These are phyloP conservation scores for Ustilago vetiveriae DNA, from an alignment of 1,284 basidiomycete genomes.

Conservation along the genomic window DNA sequence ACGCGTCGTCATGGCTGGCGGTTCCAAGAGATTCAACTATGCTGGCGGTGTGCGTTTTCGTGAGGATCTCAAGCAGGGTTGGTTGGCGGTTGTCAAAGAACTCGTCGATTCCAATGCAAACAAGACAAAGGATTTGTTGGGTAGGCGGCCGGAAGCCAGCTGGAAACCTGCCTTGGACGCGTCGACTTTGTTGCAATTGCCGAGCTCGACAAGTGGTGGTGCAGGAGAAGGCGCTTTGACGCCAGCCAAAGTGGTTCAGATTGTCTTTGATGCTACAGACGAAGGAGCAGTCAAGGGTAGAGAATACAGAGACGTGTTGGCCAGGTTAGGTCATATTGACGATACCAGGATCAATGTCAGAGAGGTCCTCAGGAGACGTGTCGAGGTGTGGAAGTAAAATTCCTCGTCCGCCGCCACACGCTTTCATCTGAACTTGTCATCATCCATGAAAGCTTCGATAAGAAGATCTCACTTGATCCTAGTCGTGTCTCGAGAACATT, in stretches of 20 bases:
- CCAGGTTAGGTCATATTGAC: slow-evolving; percentile 18
- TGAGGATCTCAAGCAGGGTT: slow-evolving; percentile 50
- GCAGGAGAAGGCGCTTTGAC: background rate
- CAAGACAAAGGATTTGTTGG: slow-evolving; percentile 13
- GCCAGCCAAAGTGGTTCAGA: slow-evolving; percentile 28
- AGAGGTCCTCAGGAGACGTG: slow-evolving; percentile 25
- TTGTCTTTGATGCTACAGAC: slow-evolving; percentile 22
- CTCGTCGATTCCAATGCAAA: slow-evolving; percentile 1
- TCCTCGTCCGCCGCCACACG: too few relatives aligned
- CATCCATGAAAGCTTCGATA: too few relatives aligned
- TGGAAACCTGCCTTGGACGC: slow-evolving; percentile 46
- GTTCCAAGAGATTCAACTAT: slow-evolving; percentile 25
- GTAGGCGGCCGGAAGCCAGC: slow-evolving; percentile 38
- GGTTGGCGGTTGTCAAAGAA: slow-evolving; percentile 54
- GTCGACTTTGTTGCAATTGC: slow-evolving; percentile 17
- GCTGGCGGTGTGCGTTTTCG: slow-evolving; percentile 34
- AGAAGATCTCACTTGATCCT: too few relatives aligned
- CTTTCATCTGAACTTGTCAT: too few relatives aligned
- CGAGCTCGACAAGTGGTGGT: background rate
- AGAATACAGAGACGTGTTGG: slow-evolving; percentile 14
- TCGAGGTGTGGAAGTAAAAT: slow-evolving; percentile 42
- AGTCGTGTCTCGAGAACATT: too few relatives aligned
- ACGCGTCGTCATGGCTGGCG: slow-evolving; percentile 56
- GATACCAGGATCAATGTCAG: slow-evolving; percentile 22
- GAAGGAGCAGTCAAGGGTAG: background rate